These are phyloP conservation scores for Termitomyces sp. DNA, from an alignment of 768 basidiomycete genomes.

Conservation along the genomic window DNA sequence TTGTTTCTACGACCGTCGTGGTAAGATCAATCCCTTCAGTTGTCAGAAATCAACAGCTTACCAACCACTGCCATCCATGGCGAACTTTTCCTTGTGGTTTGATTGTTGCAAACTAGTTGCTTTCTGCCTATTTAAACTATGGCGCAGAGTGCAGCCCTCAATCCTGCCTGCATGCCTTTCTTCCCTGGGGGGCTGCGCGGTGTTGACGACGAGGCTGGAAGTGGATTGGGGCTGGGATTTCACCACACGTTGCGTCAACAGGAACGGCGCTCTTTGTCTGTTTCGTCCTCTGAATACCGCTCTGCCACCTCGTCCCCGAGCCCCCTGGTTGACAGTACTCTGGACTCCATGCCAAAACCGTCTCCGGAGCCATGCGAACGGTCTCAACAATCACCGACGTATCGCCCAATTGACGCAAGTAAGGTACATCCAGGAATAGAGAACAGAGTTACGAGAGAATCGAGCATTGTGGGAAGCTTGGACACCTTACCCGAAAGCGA, in stretches of 20 bases:
- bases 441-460: constrained; percentile 37
- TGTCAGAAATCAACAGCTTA: constrained; percentile 25
- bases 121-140: constrained; percentile 38
- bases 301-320: constrained; percentile 70
- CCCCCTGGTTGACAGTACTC: constrained; percentile 38
- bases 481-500: constrained; percentile 54
- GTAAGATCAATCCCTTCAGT: constrained; percentile 20
- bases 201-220: constrained; percentile 49
- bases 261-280: constrained; percentile 48
- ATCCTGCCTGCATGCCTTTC: constrained; percentile 82
- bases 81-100: constrained; percentile 25
- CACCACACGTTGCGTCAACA: constrained; percentile 40
- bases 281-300: constrained; percentile 60
- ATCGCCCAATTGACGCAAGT: constrained; percentile 41
- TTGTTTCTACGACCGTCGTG: constrained; percentile 19
- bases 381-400: constrained; percentile 40
- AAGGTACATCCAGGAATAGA: constrained; percentile 36
- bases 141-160: constrained; percentile 73
- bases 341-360: constrained; percentile 29
- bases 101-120: constrained; percentile 34
- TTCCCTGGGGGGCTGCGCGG: constrained; percentile 66
- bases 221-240: constrained; percentile 40
- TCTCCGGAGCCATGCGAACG: constrained; percentile 31
- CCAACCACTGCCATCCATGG: constrained; percentile 28
- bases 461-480: constrained; percentile 43